phyloP scores from a whole-genome alignment of 495 filamentous ascomycete species.

The Hypoxylon intermedium region DNA sequence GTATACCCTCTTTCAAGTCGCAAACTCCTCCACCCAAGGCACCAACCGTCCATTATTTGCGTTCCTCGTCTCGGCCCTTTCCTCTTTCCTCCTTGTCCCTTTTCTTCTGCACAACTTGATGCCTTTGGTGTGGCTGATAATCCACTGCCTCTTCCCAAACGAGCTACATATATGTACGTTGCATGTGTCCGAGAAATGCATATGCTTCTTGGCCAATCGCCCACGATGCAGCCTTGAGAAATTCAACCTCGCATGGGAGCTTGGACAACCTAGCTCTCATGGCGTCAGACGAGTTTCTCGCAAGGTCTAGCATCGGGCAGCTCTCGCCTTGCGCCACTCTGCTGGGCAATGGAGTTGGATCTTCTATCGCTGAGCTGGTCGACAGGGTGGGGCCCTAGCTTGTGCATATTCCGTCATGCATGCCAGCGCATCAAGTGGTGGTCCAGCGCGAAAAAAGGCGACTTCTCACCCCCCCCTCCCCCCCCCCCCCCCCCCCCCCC shows the following conservation, averaged over 20 bases:
- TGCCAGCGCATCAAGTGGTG: conserved; percentile 64
- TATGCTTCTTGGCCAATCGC: conserved; percentile 41
- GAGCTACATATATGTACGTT: conserved; percentile 41
- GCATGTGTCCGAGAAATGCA: conserved; percentile 40
- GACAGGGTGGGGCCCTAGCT: conserved; percentile 57
- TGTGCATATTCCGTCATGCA: conserved; percentile 65
- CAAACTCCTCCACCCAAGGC: conserved; percentile 43
- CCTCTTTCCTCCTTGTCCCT: conserved; percentile 44
- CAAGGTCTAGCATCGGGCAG: conserved; percentile 43
- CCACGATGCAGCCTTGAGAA: conserved; percentile 41
- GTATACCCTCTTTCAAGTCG: conserved; percentile 40
- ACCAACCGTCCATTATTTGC: conserved; percentile 45
- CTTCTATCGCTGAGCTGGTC: conserved; percentile 46
- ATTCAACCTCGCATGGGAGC: conserved; percentile 28
- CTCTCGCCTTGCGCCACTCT: conserved; percentile 46
- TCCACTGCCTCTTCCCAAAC: conserved; percentile 38
- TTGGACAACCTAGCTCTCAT: conserved; percentile 29
- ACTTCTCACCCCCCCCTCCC: conserved; percentile 48
- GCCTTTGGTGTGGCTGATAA: conserved; percentile 32
- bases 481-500: conserved; percentile 47
- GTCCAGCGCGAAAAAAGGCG: conserved; percentile 53
- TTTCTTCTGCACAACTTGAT: conserved; percentile 41
- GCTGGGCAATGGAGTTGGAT: conserved; percentile 43
- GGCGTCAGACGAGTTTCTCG: conserved; percentile 20
- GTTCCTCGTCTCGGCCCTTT: conserved; percentile 46